Percentiles rank a stretch among this genome's conserved stretches.
Conservation (phyloP, 1,139 yeast species). For the Candida glucosophila region DNA sequence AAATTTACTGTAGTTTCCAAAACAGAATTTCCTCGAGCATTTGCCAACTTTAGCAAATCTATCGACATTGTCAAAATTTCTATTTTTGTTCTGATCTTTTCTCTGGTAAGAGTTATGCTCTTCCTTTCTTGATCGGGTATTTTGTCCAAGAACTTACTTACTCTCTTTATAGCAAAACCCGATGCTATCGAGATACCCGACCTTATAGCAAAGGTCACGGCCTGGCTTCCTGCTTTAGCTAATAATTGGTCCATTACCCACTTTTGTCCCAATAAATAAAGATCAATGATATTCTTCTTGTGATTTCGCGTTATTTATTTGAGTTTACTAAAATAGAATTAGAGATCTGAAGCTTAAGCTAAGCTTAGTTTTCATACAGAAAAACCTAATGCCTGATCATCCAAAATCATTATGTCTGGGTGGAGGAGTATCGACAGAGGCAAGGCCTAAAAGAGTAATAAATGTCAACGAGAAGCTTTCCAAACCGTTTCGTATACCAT, state of each 20-base stretch:
- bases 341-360: too few relatives aligned
- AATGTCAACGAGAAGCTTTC: constrained; percentile 28
- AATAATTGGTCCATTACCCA: constrained; percentile 33
- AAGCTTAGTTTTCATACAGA: too few relatives aligned
- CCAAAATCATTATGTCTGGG: constrained; percentile 41
- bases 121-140: constrained; percentile 52
- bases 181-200: constrained; percentile 75
- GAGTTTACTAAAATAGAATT: too few relatives aligned
- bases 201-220: constrained; percentile 70
- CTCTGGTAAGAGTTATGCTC: constrained; percentile 31
- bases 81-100: constrained; percentile 50
- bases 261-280: constrained; percentile 1
- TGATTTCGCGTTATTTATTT: constrained; percentile 3
- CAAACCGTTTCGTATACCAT: constrained; percentile 36
- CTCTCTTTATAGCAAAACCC: constrained; percentile 63
- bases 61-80: constrained; percentile 61
- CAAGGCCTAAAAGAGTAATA: constrained; percentile 30
- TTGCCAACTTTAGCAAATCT: constrained; percentile 58
- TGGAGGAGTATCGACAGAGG: constrained; percentile 35
- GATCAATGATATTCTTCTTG: background rate
- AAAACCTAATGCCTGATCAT: too few relatives aligned
- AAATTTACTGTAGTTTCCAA: constrained; percentile 50
- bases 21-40: constrained; percentile 66
- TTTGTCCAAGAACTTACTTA: constrained; percentile 48
- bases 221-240: constrained; percentile 65